These are phyloP conservation scores for Flagelloscypha sp. DNA, from an alignment of 768 basidiomycete genomes.

Conservation along the genomic window DNA sequence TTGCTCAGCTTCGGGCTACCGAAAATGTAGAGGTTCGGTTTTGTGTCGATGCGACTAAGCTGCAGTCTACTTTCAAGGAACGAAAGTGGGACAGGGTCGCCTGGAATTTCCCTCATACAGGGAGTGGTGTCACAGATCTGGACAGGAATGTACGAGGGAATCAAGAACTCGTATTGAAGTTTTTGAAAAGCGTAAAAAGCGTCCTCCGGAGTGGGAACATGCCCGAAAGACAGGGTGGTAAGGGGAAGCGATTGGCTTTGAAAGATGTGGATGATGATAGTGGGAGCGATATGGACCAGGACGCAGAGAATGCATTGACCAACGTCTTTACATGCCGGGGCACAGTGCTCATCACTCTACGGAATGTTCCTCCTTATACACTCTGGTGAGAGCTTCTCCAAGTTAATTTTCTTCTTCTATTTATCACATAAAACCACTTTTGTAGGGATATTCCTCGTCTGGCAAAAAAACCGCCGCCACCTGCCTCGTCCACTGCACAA, in stretches of 20 bases:
- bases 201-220: constrained; percentile 51
- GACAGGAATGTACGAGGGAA: constrained; percentile 89
- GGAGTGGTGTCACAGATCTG: constrained; percentile 87
- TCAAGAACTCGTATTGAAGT: constrained; percentile 74
- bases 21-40: constrained; percentile 70
- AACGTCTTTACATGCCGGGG: constrained; percentile 41
- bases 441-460: constrained; percentile 68
- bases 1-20: constrained; percentile 41
- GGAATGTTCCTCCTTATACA: constrained; percentile 83
- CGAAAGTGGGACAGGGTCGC: constrained; percentile 70
- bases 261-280: constrained; percentile 23
- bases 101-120: constrained; percentile 97
- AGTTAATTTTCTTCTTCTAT: constrained; percentile 8
- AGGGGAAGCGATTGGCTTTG: too few species aligned
- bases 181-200: constrained; percentile 64
- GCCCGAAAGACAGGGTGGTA: too few species aligned
- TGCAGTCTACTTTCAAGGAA: constrained; percentile 56
- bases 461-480: constrained; percentile 64
- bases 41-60: constrained; percentile 71
- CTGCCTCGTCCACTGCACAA: constrained; percentile 32
- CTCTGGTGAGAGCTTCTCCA: constrained; percentile 47
- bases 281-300: constrained; percentile 15
- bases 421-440: constrained; percentile 4
- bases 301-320: constrained; percentile 10
- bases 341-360: constrained; percentile 76